phyloP scores from a whole-genome alignment of 1,284 basidiomycete species.

The Trichosporon sp. region DNA sequence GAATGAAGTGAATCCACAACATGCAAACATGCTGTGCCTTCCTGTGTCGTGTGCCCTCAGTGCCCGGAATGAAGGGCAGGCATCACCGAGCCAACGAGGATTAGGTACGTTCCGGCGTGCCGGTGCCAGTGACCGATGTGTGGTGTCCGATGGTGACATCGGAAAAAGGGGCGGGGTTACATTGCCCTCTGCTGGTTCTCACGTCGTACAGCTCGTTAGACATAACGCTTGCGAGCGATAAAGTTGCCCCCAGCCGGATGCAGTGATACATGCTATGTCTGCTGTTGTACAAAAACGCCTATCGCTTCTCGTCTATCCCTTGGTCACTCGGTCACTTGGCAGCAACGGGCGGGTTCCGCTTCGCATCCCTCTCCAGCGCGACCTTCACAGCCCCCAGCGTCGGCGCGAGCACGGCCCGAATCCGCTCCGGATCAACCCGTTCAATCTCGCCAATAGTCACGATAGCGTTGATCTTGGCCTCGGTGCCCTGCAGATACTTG shows the following conservation, averaged over 20 bases:
- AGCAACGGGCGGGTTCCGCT: background rate
- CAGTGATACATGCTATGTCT: background rate
- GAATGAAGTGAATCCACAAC: background rate
- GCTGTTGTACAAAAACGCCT: background rate
- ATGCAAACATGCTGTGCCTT: too few relatives aligned
- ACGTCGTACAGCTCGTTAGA: background rate
- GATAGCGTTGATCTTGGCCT: conserved; percentile 76
- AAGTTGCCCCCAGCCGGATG: background rate
- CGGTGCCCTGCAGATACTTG: conserved; percentile 73
- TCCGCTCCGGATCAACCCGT: conserved; percentile 66
- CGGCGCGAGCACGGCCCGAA: conserved; percentile 76
- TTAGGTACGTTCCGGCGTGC: background rate
- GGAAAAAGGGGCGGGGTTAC: background rate
- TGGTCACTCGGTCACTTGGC: background rate
- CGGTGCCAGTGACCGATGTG: background rate
- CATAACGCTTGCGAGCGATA: too few relatives aligned
- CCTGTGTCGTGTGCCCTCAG: too few relatives aligned
- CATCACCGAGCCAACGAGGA: background rate
- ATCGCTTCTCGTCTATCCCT: background rate
- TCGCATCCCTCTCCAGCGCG: conserved; percentile 60
- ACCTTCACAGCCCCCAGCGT: conserved; percentile 74
- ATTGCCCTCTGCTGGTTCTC: background rate
- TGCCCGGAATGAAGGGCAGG: background rate
- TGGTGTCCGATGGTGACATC: background rate
- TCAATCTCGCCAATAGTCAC: conserved; percentile 66